A percentile compares a stretch with the other conserved stretches of the same genome.
phyloP scores from a whole-genome alignment of 805 yeast species.

The Pichia californica region DNA sequence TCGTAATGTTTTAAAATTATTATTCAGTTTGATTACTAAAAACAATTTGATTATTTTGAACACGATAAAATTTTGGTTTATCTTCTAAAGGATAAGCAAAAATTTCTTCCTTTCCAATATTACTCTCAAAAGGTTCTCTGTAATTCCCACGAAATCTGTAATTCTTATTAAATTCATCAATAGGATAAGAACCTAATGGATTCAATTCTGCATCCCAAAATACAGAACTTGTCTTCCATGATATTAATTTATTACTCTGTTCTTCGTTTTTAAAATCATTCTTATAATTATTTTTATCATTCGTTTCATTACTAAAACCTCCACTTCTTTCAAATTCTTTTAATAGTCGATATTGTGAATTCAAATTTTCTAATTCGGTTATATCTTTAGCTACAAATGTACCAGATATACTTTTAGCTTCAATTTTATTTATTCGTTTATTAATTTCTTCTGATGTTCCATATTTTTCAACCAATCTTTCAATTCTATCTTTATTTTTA shows the following conservation, averaged over 20 bases:
- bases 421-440: not conserved
- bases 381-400: slow-evolving; percentile 13
- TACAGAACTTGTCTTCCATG: slow-evolving; percentile 33
- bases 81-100: slow-evolving; percentile 30
- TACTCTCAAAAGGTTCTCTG: not conserved
- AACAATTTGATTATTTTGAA: slow-evolving; percentile 14
- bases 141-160: not conserved
- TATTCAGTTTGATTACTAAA: slow-evolving; percentile 1
- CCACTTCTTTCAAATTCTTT: slow-evolving; percentile 12
- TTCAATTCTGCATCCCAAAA: slow-evolving; percentile 65
- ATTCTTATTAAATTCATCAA: slow-evolving; percentile 30
- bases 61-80: slow-evolving; percentile 43
- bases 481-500: not conserved
- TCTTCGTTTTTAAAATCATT: slow-evolving; percentile 5
- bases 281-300: not conserved
- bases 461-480: not conserved
- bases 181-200: slow-evolving; percentile 37
- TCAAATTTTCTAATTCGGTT: slow-evolving; percentile 15
- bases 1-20: not conserved
- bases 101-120: not conserved
- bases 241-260: slow-evolving; percentile 3
- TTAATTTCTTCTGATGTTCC: not conserved
- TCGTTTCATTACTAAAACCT: too few species aligned
- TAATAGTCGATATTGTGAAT: slow-evolving; percentile 14
- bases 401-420: not conserved